Evolutionary conservation across 768 basidiomycete genomes (phyloP).

Genomic region (Tylopilus felleus): DNA sequence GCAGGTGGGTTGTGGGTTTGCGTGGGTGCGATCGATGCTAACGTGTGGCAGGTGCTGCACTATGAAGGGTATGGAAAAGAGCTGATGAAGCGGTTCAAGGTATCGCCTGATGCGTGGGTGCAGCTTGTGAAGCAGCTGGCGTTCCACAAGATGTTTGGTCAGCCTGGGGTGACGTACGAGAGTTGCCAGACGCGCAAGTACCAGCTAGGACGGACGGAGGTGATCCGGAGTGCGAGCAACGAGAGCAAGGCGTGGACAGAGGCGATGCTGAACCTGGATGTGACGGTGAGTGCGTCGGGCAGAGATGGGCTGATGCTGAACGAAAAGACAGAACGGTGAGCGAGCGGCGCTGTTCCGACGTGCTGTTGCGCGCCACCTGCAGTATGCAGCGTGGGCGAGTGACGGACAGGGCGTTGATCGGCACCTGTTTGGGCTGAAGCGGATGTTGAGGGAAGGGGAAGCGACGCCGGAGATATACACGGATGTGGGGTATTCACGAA

Average conservation of each 20-base stretch:
- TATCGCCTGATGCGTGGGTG: constrained; percentile 91
- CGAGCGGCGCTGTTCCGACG: constrained; percentile 66
- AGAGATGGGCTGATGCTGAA: neutral
- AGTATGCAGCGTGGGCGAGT: constrained; percentile 88
- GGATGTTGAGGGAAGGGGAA: constrained; percentile 72
- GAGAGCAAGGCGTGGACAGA: constrained; percentile 86
- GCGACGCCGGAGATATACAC: constrained; percentile 67
- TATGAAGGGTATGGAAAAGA: constrained; percentile 89
- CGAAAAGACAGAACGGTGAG: constrained; percentile 42
- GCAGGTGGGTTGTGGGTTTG: constrained; percentile 42
- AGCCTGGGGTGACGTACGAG: constrained; percentile 87
- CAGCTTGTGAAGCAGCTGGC: constrained; percentile 97
- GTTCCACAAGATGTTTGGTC: constrained; percentile 77
- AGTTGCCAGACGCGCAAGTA: constrained; percentile 92
- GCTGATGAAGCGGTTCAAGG: constrained; percentile 75
- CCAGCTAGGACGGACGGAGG: constrained; percentile 89
- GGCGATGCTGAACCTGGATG: constrained; percentile 70
- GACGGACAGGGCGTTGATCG: constrained; percentile 94
- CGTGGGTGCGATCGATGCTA: neutral
- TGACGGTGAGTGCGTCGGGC: constrained; percentile 38
- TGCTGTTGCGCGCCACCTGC: constrained; percentile 79
- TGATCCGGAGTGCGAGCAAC: constrained; percentile 80
- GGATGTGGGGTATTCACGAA: constrained; percentile 65
- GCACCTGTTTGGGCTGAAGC: constrained; percentile 92
- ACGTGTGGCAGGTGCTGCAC: constrained; percentile 58